Conservation (phyloP, 441 rosid species). For the Viola pubescens region DNA sequence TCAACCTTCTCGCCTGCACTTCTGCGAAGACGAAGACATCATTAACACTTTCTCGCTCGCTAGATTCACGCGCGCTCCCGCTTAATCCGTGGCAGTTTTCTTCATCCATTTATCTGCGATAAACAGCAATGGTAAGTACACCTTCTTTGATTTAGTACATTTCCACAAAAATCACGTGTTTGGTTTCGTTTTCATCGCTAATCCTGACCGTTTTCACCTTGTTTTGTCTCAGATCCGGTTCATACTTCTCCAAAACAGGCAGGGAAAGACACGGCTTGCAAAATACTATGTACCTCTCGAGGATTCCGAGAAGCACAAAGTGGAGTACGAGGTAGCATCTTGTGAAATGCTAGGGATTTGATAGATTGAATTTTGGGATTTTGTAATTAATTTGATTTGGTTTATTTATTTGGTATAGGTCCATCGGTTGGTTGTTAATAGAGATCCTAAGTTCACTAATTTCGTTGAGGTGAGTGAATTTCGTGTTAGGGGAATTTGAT, state of each 20-base stretch:
- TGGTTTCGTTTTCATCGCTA: background rate
- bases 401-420: conserved; percentile 37
- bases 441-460: conserved; percentile 94
- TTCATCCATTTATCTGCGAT: background rate
- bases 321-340: conserved; percentile 86
- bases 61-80: background rate
- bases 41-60: background rate
- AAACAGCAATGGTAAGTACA: no score
- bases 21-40: background rate
- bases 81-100: background rate
- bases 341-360: background rate
- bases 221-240: conserved; percentile 69
- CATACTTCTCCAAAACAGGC: conserved; percentile 94
- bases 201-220: conserved; percentile 4
- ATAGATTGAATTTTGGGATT: background rate
- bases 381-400: background rate
- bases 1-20: background rate
- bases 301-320: conserved; percentile 97
- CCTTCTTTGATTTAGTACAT: no score
- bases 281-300: conserved; percentile 97
- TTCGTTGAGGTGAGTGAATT: conserved; percentile 72
- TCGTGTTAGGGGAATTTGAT: no score
- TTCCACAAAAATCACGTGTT: conserved; percentile 8
- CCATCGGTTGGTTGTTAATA: conserved; percentile 91
- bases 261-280: conserved; percentile 98